Conservation (phyloP, 2,329 filamentous ascomycete species). For the Epichloe uncinata region DNA sequence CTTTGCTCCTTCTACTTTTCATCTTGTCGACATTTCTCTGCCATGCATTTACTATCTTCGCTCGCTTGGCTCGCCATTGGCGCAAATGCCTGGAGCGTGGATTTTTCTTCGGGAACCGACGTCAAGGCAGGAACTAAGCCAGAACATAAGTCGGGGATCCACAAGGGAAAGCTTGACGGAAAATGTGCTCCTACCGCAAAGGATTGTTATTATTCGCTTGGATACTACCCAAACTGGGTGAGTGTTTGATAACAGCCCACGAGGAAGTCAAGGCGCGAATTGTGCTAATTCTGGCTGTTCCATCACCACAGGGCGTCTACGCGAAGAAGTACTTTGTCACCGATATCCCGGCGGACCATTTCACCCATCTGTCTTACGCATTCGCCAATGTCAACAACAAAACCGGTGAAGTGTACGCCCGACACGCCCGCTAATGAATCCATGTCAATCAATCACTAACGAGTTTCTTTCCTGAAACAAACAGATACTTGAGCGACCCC, state of each 20-base stretch:
- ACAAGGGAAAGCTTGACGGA: too few relatives aligned
- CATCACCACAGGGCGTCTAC: slow-evolving; percentile 43
- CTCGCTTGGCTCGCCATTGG: slow-evolving; percentile 1
- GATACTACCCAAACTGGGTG: slow-evolving; percentile 1
- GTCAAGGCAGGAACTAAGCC: background rate
- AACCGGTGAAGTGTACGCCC: background rate
- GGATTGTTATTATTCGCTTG: too few relatives aligned
- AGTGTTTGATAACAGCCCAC: background rate
- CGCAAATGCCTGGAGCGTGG: background rate
- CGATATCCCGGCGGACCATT: slow-evolving; percentile 49
- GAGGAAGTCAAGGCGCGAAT: too few relatives aligned
- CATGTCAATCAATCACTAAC: background rate
- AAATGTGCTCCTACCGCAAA: too few relatives aligned
- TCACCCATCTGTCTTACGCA: slow-evolving; percentile 61
- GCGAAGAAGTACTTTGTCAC: slow-evolving; percentile 55
- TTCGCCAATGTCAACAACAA: slow-evolving; percentile 31
- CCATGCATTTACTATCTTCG: background rate
- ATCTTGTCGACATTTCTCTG: background rate
- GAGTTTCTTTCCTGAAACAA: background rate
- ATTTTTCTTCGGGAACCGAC: background rate
- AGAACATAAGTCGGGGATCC: background rate
- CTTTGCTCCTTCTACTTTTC: background rate
- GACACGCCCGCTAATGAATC: background rate
- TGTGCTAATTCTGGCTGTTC: too few relatives aligned
- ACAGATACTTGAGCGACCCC: slow-evolving; percentile 13